phyloP scores from a whole-genome alignment of 495 filamentous ascomycete species.

The Tetracladium marchalianum region DNA sequence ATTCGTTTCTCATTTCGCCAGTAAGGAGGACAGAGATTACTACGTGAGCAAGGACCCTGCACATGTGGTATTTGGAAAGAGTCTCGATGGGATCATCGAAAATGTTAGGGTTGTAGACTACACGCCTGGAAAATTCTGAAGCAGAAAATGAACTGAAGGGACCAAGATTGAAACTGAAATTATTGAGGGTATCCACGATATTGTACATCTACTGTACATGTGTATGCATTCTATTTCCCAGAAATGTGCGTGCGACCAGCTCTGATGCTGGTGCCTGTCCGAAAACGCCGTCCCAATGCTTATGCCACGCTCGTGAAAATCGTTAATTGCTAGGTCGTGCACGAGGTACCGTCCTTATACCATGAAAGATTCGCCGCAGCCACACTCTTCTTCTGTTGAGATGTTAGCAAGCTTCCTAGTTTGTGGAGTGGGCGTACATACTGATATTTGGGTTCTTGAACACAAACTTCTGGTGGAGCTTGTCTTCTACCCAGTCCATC shows the following conservation, averaged over 20 bases:
- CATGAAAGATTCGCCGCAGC: slow-evolving; percentile 96
- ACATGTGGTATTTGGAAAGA: slow-evolving; percentile 36
- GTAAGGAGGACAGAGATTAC: slow-evolving; percentile 43
- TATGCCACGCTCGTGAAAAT: slow-evolving; percentile 12
- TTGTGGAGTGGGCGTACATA: slow-evolving; percentile 40
- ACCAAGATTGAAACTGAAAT: background rate
- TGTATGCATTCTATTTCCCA: slow-evolving; percentile 8
- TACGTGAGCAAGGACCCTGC: slow-evolving; percentile 40
- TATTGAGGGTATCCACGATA: background rate
- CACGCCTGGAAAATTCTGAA: slow-evolving; percentile 24
- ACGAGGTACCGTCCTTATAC: slow-evolving; percentile 33
- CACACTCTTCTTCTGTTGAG: slow-evolving; percentile 80
- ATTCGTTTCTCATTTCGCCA: slow-evolving; percentile 54
- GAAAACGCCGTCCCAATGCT: slow-evolving; percentile 16
- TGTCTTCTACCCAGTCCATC: slow-evolving; percentile 99
- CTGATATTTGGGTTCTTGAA: slow-evolving; percentile 98
- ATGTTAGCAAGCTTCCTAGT: slow-evolving; percentile 24
- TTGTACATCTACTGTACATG: background rate
- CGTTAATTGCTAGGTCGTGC: background rate
- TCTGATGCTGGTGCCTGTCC: slow-evolving; percentile 17
- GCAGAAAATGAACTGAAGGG: background rate
- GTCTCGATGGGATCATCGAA: slow-evolving; percentile 24
- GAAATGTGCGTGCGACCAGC: background rate
- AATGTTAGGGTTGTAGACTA: slow-evolving; percentile 37
- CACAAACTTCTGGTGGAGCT: slow-evolving; percentile 78